A percentile compares a stretch with the other conserved stretches of the same genome.
phyloP scores from a whole-genome alignment of 768 basidiomycete genomes.

The Serendipita sp. region DNA sequence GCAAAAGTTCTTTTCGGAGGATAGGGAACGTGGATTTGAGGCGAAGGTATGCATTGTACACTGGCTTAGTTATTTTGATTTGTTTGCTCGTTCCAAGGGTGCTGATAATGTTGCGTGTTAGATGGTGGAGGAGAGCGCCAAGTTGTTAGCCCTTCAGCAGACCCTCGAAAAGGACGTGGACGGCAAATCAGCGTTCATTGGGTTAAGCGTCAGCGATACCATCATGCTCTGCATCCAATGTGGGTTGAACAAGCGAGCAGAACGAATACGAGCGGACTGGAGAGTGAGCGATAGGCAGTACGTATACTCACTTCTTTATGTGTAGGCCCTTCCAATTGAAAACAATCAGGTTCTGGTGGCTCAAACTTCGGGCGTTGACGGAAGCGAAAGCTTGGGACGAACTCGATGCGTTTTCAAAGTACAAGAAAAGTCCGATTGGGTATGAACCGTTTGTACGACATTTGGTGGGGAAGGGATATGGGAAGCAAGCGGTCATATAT shows the following conservation, averaged over 20 bases:
- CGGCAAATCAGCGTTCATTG: slow-evolving; percentile 65
- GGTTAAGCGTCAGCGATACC: slow-evolving; percentile 75
- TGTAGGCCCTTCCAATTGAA: not conserved
- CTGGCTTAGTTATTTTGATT: not conserved
- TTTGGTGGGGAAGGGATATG: slow-evolving; percentile 56
- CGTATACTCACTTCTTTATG: slow-evolving; percentile 14
- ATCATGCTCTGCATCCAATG: slow-evolving; percentile 63
- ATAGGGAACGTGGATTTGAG: slow-evolving; percentile 83
- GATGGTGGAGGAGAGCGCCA: slow-evolving; percentile 82
- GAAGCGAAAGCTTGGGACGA: slow-evolving; percentile 71
- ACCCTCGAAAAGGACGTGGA: slow-evolving; percentile 75
- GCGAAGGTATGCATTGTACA: slow-evolving; percentile 45
- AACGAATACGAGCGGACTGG: slow-evolving; percentile 78
- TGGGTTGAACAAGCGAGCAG: slow-evolving; percentile 73
- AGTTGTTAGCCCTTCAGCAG: slow-evolving; percentile 68
- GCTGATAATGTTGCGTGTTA: slow-evolving; percentile 22
- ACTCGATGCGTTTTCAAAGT: slow-evolving; percentile 71
- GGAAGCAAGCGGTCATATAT: slow-evolving; percentile 60
- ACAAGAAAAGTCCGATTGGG: slow-evolving; percentile 85
- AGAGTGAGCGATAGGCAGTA: slow-evolving; percentile 92
- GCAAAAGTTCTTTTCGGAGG: slow-evolving; percentile 87
- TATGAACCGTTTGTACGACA: slow-evolving; percentile 82
- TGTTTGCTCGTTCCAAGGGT: not conserved
- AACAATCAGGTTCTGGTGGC: slow-evolving; percentile 69
- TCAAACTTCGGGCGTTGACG: slow-evolving; percentile 74